Base-by-base conservation (phyloP, 129 eudicot species). In the Flaveria robusta region DNA sequence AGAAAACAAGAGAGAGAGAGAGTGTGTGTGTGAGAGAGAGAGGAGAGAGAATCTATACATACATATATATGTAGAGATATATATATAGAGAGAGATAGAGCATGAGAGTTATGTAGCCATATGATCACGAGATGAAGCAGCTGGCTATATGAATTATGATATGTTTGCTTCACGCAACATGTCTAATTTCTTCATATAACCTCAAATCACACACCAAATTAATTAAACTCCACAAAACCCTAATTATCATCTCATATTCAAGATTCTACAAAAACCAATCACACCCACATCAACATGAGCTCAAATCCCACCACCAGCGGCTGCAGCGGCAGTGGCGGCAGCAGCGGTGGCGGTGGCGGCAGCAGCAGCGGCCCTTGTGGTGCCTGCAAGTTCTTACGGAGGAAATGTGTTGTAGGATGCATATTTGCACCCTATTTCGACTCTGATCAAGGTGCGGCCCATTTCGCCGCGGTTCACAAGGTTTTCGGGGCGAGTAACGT, bases 161-260 rank as follows among this genome's bases (percentile, higher is more conserved):
- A 90, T 93, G 92, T 88, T 93, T 93, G 97, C 98, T 92, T 93
- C 97, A 93, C 97, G 98, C 97, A 90, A 88, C 88, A 95, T 49
- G 77, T 90, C 77, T 62, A 78, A 77, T 76, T 89, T 91, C 77
- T 52, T 81, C 56, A 77, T 88, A 82, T 80, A 79, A 84, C 75
- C 59, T 79, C 69, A 24, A 29, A 26, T 47, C 76, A 64, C 42
- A 14, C 34, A 55, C 14, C 22, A 56, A 42, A 23, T 70, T 68
- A 71, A 24, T 81, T 74, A 74, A 81, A 78, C 79, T 65, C 29
- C 47, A 66, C 56, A 42, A 70, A 62, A 81, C 74, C 81, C 73
- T 81, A 73, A 55, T 31, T 45, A 14, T 43, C 49, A 34, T 75
- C 24, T 22, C 20, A 46, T 47, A 46, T 56, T 77, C 74, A 24